Evolutionary conservation across 805 yeast genomes (phyloP), one percentile per base, ranked within the genome.

Genomic region (Debaryomyces castellii): DNA sequence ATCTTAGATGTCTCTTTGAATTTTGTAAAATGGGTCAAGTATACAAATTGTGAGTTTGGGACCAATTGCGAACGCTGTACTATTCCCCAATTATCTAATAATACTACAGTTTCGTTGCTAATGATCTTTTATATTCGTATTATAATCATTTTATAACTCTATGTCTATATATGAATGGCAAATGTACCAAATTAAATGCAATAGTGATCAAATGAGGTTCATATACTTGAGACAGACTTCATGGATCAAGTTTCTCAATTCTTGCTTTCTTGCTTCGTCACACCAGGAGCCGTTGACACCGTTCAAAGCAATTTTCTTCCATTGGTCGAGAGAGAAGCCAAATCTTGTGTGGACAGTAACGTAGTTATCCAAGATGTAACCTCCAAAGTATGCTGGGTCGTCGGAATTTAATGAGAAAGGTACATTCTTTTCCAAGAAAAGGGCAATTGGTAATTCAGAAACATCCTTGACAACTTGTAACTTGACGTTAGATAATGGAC

Each of bases 311-410:
- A 87, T 80, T 44, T 56, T 62, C 40, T 72, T 70, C 94, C 94
- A 88, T 38, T 81, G 77, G 12, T 74, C 66, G 45, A 76, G 58
- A 39, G 76, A 68, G 66, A 88, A 82, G 4, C 82, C 82, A 63
- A 87, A 87, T 38, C 51, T 73, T 44, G 78, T 71, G 50, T 86
- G 87, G 23, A 86, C 87, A 30, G 77, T 78, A 24, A 77, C 59
- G 63, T 87, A 87, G 64, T 87, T 87, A 59, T 87, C 92, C 52
- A 87, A 67, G 52, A 87, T 81, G 64, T 86, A 87, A n/a, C 89
- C 92, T 40, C 92, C 92, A 59, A 87, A 87, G 62, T 87, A 87
- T 3, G 94, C 70, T 17, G 69, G 69, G 47, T 65, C 71, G 44
- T 64, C 68, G 1, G 62, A 57, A 64, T 88, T 88, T 61, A 87